Evolutionary conservation across 2,329 filamentous ascomycete genomes (phyloP).

Genomic region (Ophiostoma triangulosporum): DNA sequence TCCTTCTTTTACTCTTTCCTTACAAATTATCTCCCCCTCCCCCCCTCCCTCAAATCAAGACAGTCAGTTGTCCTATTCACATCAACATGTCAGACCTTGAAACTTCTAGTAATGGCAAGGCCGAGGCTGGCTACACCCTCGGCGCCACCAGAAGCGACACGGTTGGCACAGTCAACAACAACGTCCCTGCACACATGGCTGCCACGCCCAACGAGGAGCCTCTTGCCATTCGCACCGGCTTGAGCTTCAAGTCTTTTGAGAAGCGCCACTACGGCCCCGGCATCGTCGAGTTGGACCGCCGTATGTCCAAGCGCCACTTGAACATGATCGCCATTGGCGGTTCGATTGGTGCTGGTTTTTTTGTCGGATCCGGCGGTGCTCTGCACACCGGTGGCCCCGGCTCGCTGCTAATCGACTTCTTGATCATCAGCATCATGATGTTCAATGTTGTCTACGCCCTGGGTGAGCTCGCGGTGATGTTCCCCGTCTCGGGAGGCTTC

Average conservation of each 20-base stretch:
- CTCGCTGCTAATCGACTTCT: constrained; percentile 33
- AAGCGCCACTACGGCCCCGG: constrained; percentile 23
- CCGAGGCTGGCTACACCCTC: not conserved
- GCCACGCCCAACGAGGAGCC: constrained; percentile 16
- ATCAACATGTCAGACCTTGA: not conserved
- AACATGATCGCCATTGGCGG: constrained; percentile 24
- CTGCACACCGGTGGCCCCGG: constrained; percentile 33
- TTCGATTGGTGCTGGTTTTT: constrained; percentile 48
- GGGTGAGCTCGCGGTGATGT: constrained; percentile 42
- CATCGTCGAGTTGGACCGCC: constrained; percentile 25
- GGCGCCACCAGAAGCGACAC: not conserved
- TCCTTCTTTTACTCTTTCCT: not conserved
- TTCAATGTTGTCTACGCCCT: constrained; percentile 49
- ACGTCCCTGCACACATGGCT: constrained; percentile 2
- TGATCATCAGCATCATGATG: constrained; percentile 46
- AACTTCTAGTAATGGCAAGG: not conserved
- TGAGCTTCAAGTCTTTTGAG: constrained; percentile 29
- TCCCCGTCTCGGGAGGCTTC: constrained; percentile 44
- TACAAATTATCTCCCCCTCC: too few species aligned
- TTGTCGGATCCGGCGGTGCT: constrained; percentile 42
- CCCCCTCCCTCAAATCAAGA: not conserved
- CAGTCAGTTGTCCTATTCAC: not conserved
- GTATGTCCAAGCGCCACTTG: constrained; percentile 15
- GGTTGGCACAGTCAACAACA: not conserved
- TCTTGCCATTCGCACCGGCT: constrained; percentile 26